Evolutionary conservation across 768 basidiomycete species (phyloP), one percentile per base, ranked within the genome.

Genomic region (Tulasnella calospora): DNA sequence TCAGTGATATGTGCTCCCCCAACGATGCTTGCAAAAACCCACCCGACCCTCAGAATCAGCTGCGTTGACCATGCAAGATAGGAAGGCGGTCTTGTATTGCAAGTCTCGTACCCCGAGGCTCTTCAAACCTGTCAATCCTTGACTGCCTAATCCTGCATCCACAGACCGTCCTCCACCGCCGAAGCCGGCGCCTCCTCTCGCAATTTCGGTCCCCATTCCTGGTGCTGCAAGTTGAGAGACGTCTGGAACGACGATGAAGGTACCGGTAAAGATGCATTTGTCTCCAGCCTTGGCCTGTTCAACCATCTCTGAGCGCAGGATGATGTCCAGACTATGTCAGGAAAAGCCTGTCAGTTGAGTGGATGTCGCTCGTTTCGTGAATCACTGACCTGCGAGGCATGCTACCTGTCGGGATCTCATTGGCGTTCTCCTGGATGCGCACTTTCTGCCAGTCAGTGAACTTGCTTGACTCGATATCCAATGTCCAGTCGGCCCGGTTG

Each of bases 381-480:
- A 35, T 47, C 12, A 83, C 85, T 79, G 41, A 85, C 85, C 84
- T 85, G 41, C 97, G 92, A 38, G 98, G 98, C 98, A 99, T 99
- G 3, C 93, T 94, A 1, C 98, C 98, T 0, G 97, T 99, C 0
- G 98, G 98, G 78, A 99, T 99, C 85, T 99, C 98, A 36, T 96
- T 98, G 13, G 97, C 92, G 82, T 98, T 99, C 86, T 99, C 98
- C 83, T 99, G 98, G 69, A 99, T 98, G 67, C 98, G 91, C 71
- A 99, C 96, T 84, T 98, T 98, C 84, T 99, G 98, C 98, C 98
- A 99, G 83, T 99, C 98, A 0, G 95, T 94, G 83, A 99, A 99
- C 84, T 95, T 96, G 38, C 94, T 96, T 75, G 92, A 91, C 83
- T 99, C 97, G 78, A 99, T 95, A 83, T 96, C 94, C 57, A 99